Conservation (phyloP, 495 filamentous ascomycete genomes). For the Schizothecium vesticola region DNA sequence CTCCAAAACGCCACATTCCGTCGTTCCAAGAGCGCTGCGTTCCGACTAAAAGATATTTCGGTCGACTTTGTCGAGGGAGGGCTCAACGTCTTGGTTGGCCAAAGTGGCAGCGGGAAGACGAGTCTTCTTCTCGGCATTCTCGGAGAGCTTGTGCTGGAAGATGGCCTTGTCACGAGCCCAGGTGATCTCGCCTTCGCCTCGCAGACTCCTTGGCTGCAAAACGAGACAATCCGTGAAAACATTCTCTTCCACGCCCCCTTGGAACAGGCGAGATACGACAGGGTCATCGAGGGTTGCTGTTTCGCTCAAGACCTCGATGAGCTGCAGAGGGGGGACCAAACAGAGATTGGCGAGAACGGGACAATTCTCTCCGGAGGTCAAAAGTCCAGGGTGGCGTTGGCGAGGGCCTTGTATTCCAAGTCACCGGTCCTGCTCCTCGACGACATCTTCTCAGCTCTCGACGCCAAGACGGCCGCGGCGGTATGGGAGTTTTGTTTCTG, state of each 20-base stretch:
- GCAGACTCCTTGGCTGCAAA: slow-evolving; percentile 54
- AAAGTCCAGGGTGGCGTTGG: slow-evolving; percentile 63
- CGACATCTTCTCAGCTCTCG: slow-evolving; percentile 62
- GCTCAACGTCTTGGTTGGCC: slow-evolving; percentile 48
- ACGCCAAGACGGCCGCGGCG: slow-evolving; percentile 45
- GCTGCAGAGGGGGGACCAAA: slow-evolving; percentile 42
- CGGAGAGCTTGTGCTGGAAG: slow-evolving; percentile 51
- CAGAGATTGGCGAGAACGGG: slow-evolving; percentile 64
- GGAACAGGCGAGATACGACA: slow-evolving; percentile 45
- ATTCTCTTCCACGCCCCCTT: slow-evolving; percentile 51
- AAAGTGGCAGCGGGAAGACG: slow-evolving; percentile 59
- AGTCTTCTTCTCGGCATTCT: slow-evolving; percentile 57
- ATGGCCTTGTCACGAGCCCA: slow-evolving; percentile 40
- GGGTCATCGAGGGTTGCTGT: slow-evolving; percentile 60
- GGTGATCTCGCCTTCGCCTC: slow-evolving; percentile 50
- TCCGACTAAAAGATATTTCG: slow-evolving; percentile 42
- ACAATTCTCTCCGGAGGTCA: slow-evolving; percentile 66
- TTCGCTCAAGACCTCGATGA: slow-evolving; percentile 54
- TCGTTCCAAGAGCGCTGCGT: slow-evolving; percentile 40
- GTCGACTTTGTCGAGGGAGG: slow-evolving; percentile 47
- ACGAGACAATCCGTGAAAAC: slow-evolving; percentile 50
- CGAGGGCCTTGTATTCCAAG: slow-evolving; percentile 63
- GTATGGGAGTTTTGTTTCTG: slow-evolving; percentile 49
- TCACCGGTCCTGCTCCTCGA: slow-evolving; percentile 60
- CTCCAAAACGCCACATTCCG: slow-evolving; percentile 40